Base-by-base conservation (phyloP, 176 grass and related monocot genomes). In the Raddia guianensis region DNA sequence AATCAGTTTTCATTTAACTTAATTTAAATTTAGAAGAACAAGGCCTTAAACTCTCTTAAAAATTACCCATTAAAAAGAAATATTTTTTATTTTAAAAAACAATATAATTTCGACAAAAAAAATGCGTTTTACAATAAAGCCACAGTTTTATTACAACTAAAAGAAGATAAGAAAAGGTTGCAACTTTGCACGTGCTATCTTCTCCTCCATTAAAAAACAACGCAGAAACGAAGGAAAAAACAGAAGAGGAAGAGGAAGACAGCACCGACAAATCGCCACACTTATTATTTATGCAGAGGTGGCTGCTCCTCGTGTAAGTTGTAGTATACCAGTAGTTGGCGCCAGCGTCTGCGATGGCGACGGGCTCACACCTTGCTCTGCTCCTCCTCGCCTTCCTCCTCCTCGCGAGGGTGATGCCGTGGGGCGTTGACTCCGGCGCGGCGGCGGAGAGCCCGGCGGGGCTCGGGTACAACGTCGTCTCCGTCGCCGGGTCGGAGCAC, bases 401-500 rank as follows among this genome's bases (percentile, higher is more conserved):
- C 67, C 10, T 74, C 63, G 12, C 67, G 42, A 1, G 68, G 32
- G 48, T 21, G 34, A 11, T 6, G 53, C 14, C 62, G 49, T 2
- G 10, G 16, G 68, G 21, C 52, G 62, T 51, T 33, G 49, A 3
- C 2, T 45, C 12, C 11, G n/a, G 9, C 21, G 70, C 49, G 2
- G 37, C 37, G 37, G 37, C 37, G 37, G 49, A 20, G 55, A 19
- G 35, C 62, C 44, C 13, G 52, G 7, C 4, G 87, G 78, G 53
- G 16, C 16, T 8, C 9, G 94, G 85, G 14, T 97, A 97, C 80
- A 37, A 63, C 63, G 76, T 94, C 47, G 51, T 6, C 13, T 86
- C 87, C 15, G 19, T 77, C 16, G 11, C 42, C 57, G 0, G 20
- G 45, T 61, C 20, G 50, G 62, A 15, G 75, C 77, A 34, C 49